Conservation (phyloP, 2,329 filamentous ascomycete genomes). For the Leptographium lundbergii region DNA sequence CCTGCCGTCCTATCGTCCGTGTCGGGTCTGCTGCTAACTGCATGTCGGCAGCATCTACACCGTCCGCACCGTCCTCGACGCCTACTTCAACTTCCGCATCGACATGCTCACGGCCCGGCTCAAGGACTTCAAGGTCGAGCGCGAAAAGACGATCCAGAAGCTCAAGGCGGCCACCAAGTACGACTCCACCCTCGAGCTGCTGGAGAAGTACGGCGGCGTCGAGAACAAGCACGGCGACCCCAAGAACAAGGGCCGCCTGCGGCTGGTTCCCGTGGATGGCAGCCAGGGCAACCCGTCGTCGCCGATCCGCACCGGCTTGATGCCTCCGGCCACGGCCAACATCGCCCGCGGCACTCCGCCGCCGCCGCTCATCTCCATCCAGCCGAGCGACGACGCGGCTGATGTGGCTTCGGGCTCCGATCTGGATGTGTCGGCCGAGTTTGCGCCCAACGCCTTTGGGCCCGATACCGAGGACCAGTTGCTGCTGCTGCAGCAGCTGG, state of each 20-base stretch:
- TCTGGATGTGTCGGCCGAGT: conserved; percentile 42
- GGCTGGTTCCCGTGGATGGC: conserved; percentile 8
- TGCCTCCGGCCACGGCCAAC: conserved; percentile 51
- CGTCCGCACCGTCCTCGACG: conserved; percentile 51
- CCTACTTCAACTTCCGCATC: conserved; percentile 73
- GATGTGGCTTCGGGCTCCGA: conserved; percentile 8
- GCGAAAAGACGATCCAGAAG: conserved; percentile 79
- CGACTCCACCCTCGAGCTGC: conserved; percentile 80
- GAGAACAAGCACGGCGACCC: conserved; percentile 29
- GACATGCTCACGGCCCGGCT: conserved; percentile 55
- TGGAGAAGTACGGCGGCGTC: conserved; percentile 82
- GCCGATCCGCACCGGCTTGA: conserved; percentile 32
- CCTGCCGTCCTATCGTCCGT: background rate
- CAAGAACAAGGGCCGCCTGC: conserved; percentile 3
- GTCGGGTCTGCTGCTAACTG: background rate
- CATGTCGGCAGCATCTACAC: conserved; percentile 55
- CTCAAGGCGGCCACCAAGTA: conserved; percentile 93
- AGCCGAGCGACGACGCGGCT: conserved; percentile 8
- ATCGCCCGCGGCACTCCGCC: conserved; percentile 29
- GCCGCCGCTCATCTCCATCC: background rate
- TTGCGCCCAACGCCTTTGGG: conserved; percentile 59
- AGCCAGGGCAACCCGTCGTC: conserved; percentile 4
- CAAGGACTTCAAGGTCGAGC: conserved; percentile 63
- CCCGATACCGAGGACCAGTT: conserved; percentile 11
- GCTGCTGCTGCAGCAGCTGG: background rate